These are phyloP conservation scores for Actinomortierella wolfii DNA, from an alignment of 371 early-diverging fungal genomes.

Conservation along the genomic window DNA sequence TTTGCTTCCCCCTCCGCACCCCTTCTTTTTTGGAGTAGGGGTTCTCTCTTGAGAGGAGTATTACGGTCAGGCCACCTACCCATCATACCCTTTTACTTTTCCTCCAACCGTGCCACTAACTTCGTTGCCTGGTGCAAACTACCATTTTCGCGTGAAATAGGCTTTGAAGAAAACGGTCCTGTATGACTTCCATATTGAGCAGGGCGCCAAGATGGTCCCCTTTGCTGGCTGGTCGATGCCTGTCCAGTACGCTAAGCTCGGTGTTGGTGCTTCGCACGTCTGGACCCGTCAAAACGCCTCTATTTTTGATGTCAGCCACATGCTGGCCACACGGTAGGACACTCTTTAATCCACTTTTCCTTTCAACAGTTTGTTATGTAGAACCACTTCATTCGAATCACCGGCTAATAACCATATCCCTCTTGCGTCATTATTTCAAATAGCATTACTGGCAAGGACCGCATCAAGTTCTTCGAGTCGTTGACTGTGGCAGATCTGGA, in stretches of 20 bases:
- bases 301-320: conserved; percentile 97
- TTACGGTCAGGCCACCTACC: too few species aligned
- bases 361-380: not conserved
- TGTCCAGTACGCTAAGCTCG: conserved; percentile 82
- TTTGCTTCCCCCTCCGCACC: too few species aligned
- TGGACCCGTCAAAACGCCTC: conserved; percentile 93
- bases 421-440: too few species aligned
- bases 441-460: conserved; percentile 89
- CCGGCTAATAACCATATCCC: too few species aligned
- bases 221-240: conserved; percentile 98
- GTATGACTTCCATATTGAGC: conserved; percentile 88
- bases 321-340: conserved; percentile 91
- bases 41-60: too few species aligned
- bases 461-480: conserved; percentile 85
- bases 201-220: conserved; percentile 96
- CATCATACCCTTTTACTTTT: too few species aligned
- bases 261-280: conserved; percentile 85
- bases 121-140: not conserved
- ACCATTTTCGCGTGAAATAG: conserved; percentile 13
- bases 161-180: conserved; percentile 79
- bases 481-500: conserved; percentile 89
- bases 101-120: not conserved
- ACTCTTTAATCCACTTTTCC: not conserved
- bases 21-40: too few species aligned
- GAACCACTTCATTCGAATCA: not conserved